Evolutionary conservation across 306 rosid species (phyloP), one percentile per base, ranked within the genome.

Genomic region (Pachyrhizus erosus): DNA sequence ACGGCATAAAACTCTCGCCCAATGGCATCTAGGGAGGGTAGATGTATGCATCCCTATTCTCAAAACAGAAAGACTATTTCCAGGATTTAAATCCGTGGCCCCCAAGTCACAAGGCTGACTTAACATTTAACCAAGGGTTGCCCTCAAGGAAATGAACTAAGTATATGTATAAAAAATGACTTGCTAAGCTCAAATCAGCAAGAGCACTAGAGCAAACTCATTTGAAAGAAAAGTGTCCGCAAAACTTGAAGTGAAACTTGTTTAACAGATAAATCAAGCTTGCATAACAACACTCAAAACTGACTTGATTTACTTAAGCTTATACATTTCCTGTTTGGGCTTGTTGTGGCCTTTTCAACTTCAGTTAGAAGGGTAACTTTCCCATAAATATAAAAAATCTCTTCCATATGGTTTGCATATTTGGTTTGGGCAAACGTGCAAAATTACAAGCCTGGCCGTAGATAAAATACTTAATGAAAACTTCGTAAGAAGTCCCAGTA

Each of bases 191-290:
- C 40, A 70, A 45, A 24, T 43, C 7, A 46, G 14, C 7, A 23
- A 43, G 17, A 23, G 26, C 26, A 72, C 62, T 27, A 27, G 62
- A 27, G 27, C 9, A 72, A 72, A 34, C 27, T 72, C 17, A 27
- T 48, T 72, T 26, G 61, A 72, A 72, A 17, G 27, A 48, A 71
- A 71, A 71, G 17, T 71, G 43, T 3, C 10, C 24, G 12, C 31
- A 37, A 49, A 72, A 27, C 43, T 73, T 31, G 18, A 51, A 49
- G 46, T 72, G 77, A n/a, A 52, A 11, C 33, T 52, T 18, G 34
- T 33, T 51, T 33, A 73, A 73, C 66, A 73, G 21, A 54, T 33
- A 49, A 54, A 20, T 73, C 67, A 74, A 74, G 49, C 73, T 68
- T 68, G n/a, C 78, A 29, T 52, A 39, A 49, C 29, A 74, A 52